Percentiles rank a stretch among this genome's conserved stretches.
Evolutionary conservation across 2,329 filamentous ascomycete species (phyloP).

Genomic region (Neonectria sp.): DNA sequence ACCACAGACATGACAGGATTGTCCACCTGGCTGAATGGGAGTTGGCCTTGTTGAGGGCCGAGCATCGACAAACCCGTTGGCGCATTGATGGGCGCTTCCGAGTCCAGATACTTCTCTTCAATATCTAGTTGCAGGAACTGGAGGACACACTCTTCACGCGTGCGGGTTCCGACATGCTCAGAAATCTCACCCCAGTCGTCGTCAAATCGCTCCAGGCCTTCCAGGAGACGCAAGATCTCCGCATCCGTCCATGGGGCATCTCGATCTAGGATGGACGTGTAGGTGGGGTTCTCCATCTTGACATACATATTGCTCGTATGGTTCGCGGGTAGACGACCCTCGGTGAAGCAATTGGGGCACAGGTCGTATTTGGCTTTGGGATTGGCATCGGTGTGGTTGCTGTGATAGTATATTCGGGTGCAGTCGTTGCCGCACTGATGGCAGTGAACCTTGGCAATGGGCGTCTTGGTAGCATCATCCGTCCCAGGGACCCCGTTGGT

Average conservation of each 20-base stretch:
- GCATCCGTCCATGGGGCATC: conserved; percentile 93
- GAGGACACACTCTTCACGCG: conserved; percentile 94
- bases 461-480: conserved; percentile 75
- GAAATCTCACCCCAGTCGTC: conserved; percentile 97
- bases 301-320: conserved; percentile 86
- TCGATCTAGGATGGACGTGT: conserved; percentile 83
- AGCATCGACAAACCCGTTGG: conserved; percentile 76
- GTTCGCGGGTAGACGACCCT: conserved; percentile 85
- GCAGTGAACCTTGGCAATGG: conserved; percentile 83
- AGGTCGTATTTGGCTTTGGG: conserved; percentile 86
- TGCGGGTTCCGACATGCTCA: conserved; percentile 91
- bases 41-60: conserved; percentile 80
- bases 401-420: conserved; percentile 74
- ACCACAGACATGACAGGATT: conserved; percentile 98
- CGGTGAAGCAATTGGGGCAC: conserved; percentile 91
- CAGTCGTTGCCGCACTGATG: conserved; percentile 95
- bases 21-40: conserved; percentile 93
- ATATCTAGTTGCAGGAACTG: conserved; percentile 98
- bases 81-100: conserved; percentile 69
- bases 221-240: conserved; percentile 89
- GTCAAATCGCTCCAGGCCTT: conserved; percentile 92
- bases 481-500: conserved; percentile 75
- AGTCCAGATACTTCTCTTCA: conserved; percentile 95
- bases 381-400: conserved; percentile 69
- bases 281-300: conserved; percentile 90